These are phyloP conservation scores for Boletellus deceptivus DNA, from an alignment of 1,284 basidiomycete genomes.

Conservation along the genomic window DNA sequence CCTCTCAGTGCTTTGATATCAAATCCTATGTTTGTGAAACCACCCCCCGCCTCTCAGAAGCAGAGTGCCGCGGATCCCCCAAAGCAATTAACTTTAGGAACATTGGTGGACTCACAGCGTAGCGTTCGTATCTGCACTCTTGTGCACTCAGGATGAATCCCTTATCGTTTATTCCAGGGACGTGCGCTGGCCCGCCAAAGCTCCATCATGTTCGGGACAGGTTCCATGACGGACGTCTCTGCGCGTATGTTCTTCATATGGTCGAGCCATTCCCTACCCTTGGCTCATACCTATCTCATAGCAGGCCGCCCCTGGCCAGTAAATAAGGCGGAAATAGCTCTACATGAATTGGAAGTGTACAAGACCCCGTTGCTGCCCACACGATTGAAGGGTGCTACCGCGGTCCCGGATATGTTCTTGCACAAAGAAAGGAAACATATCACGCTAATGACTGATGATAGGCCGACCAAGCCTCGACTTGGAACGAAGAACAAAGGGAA, in stretches of 20 bases:
- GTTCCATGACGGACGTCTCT: constrained; percentile 35
- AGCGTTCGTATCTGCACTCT: constrained; percentile 39
- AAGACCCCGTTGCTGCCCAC: constrained; percentile 72
- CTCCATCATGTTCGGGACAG: constrained; percentile 47
- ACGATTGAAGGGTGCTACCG: constrained; percentile 51
- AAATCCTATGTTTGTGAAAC: constrained; percentile 68
- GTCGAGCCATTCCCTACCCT: background rate
- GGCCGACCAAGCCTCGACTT: constrained; percentile 38
- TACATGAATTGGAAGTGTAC: constrained; percentile 70
- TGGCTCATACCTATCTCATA: constrained; percentile 13
- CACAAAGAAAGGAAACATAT: constrained; percentile 53
- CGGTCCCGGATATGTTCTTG: constrained; percentile 63
- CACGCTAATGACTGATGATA: constrained; percentile 57
- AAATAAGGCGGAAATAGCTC: constrained; percentile 58
- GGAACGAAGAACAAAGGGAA: constrained; percentile 31
- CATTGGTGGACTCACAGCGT: constrained; percentile 56
- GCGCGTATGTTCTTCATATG: constrained; percentile 23
- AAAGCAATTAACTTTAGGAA: constrained; percentile 54
- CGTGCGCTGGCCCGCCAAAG: constrained; percentile 49
- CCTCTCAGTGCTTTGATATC: constrained; percentile 54
- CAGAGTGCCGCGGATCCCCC: constrained; percentile 31
- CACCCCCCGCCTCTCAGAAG: constrained; percentile 43
- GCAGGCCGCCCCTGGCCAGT: constrained; percentile 37
- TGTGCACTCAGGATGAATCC: constrained; percentile 1
- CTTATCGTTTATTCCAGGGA: constrained; percentile 32